A percentile compares a stretch with the other conserved stretches of the same genome.
These are phyloP conservation scores for Metschnikowia hibisci DNA, from an alignment of 805 yeast genomes.

Conservation along the genomic window DNA sequence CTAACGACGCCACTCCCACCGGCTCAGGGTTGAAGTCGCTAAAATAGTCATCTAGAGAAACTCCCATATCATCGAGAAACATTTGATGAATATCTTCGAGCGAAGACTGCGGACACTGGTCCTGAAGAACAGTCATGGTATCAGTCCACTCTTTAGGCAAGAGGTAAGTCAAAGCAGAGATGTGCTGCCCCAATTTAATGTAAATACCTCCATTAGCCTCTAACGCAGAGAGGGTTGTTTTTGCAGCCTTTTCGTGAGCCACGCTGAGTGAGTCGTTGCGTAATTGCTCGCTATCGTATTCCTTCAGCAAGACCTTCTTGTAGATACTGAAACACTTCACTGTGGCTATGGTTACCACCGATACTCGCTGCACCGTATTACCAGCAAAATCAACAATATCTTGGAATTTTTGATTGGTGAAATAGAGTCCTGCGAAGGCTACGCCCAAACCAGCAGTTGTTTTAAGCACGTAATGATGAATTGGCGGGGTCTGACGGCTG, in stretches of 20 bases:
- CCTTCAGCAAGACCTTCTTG: conserved; percentile 47
- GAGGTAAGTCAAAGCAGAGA: conserved; percentile 86
- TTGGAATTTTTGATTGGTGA: conserved; percentile 36
- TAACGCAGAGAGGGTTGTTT: conserved; percentile 71
- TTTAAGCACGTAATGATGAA: not conserved
- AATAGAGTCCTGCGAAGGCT: conserved; percentile 25
- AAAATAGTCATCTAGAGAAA: conserved; percentile 58
- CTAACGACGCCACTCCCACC: conserved; percentile 92
- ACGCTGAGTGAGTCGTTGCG: conserved; percentile 50
- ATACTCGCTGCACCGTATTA: conserved; percentile 46
- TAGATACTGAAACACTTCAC: conserved; percentile 70
- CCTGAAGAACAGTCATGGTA: conserved; percentile 90
- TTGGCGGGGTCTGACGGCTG: not conserved
- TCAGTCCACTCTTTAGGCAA: conserved; percentile 93
- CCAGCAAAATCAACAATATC: conserved; percentile 30
- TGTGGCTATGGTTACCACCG: conserved; percentile 67
- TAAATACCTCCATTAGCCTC: conserved; percentile 88
- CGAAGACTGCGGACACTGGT: conserved; percentile 80
- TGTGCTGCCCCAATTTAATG: conserved; percentile 92
- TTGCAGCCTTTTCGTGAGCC: conserved; percentile 76
- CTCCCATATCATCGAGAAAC: conserved; percentile 66
- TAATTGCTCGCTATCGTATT: conserved; percentile 39
- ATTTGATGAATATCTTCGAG: conserved; percentile 62
- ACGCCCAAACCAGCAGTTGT: not conserved
- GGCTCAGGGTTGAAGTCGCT: conserved; percentile 65